A percentile compares a stretch with the other conserved stretches of the same genome.
phyloP scores from a whole-genome alignment of 108 stramenopile species.

The Poteriospumella lacustris region DNA sequence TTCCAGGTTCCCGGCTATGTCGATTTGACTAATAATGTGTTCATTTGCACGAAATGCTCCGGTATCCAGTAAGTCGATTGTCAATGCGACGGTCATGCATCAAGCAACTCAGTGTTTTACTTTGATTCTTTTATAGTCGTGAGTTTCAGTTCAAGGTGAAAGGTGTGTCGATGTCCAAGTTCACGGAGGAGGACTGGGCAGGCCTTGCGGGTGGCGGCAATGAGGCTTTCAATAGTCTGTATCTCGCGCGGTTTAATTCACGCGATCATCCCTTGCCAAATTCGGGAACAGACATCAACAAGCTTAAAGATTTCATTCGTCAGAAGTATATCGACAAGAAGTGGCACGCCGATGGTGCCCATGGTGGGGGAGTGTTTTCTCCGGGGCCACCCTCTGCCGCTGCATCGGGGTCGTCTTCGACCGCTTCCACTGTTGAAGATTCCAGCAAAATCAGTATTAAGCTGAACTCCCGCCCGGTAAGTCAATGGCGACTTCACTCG shows the following conservation, averaged over 20 bases:
- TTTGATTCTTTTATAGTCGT: slow-evolving; percentile 16
- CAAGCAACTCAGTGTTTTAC: no score
- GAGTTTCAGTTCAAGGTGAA: slow-evolving; percentile 30
- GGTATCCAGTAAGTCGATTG: slow-evolving; percentile 22
- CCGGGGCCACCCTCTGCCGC: no score
- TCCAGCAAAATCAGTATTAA: no score
- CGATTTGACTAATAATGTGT: slow-evolving; percentile 18
- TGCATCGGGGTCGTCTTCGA: no score
- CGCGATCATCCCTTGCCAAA: not conserved
- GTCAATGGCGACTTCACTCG: no score
- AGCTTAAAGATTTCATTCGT: slow-evolving; percentile 25
- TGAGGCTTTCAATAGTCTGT: not conserved
- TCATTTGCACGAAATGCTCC: slow-evolving; percentile 25
- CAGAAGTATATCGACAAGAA: slow-evolving; percentile 24
- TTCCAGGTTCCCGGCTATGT: slow-evolving; percentile 17
- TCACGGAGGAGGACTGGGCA: slow-evolving; percentile 4
- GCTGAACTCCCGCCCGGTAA: no score
- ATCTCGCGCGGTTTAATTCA: not conserved
- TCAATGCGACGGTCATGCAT: no score
- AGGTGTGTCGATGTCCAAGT: slow-evolving; percentile 17
- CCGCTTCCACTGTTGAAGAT: no score
- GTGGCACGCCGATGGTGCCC: slow-evolving; percentile 1
- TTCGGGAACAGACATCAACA: slow-evolving; percentile 1
- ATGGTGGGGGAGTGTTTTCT: not conserved
- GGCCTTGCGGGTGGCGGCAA: not conserved